phyloP scores from a whole-genome alignment of 78 protist species.

The Dictyostelium capitatum region DNA sequence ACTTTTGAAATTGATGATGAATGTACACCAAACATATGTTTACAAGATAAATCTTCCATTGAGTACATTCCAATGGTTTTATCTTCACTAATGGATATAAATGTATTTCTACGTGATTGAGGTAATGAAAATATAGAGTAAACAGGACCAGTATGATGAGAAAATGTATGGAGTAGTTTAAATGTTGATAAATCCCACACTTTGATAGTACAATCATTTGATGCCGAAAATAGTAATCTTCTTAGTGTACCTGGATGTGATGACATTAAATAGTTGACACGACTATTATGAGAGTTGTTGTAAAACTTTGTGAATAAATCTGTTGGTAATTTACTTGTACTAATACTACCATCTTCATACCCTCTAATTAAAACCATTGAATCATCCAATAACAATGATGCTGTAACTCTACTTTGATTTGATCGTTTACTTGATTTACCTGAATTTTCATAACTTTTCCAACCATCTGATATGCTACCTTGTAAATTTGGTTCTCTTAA shows the following conservation, averaged over 20 bases:
- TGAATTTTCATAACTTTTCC: constrained; percentile 33
- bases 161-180: constrained; percentile 64
- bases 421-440: not conserved
- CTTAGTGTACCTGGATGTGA: constrained; percentile 14
- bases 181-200: constrained; percentile 67
- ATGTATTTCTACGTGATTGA: not conserved
- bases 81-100: constrained; percentile 63
- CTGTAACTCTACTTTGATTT: constrained; percentile 23
- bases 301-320: constrained; percentile 46
- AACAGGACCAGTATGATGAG: constrained; percentile 78
- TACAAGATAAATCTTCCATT: constrained; percentile 65
- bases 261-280: constrained; percentile 64
- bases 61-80: constrained; percentile 73
- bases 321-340: constrained; percentile 64
- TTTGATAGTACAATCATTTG: constrained; percentile 56
- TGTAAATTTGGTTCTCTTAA: constrained; percentile 62
- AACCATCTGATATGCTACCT: constrained; percentile 53
- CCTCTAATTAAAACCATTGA: constrained; percentile 52
- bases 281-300: constrained; percentile 18
- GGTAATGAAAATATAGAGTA: constrained; percentile 44
- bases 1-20: constrained; percentile 52
- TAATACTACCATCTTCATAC: constrained; percentile 69
- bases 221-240: constrained; percentile 53
- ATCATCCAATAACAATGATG: constrained; percentile 62
- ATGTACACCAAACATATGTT: constrained; percentile 85